Base-by-base conservation (phyloP, 257 asterid species). In the Perilla frutescens region DNA sequence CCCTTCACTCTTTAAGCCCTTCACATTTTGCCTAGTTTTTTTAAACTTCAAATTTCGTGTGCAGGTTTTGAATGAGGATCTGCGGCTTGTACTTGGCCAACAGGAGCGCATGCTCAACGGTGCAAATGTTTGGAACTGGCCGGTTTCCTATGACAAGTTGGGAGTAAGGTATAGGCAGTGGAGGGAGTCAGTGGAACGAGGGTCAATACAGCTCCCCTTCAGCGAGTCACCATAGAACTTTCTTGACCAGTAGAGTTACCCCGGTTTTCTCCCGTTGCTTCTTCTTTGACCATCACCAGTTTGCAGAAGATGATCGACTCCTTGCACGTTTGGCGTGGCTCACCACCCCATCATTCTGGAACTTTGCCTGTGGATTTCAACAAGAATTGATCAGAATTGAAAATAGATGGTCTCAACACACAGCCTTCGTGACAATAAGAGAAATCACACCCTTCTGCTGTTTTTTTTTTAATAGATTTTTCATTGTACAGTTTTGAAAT, bases 1-100 rank as follows among this genome's bases (percentile, higher is more conserved):
- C 26, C 5, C 12, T 12, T 1, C 50, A 8, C 12, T 9, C 3
- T 1, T 8, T 44, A 2, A 3, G 6, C 8, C 1, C 12, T 44
- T 44, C 8, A 44, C 14, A 20, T 31, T 41, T 57, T 11, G 26
- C 43, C 6, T 6, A 8, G 7, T 29, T 56, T 8, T 8, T 39
- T 8, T 41, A 44, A 77, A 13, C 43, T 61, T 55, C 1, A 36
- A 44, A 29, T 31, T 50, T 6, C 7, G 8, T 56, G 15, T 36
- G 51, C 88, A 91, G 96, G 97, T 91, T 66, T 71, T 91, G 86
- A 89, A 89, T 59, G 97, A 91, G 84, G 97, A 91, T 81, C 82
- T 91, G 71, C 81, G 96, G 65, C 90, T 91, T 20, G 96, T 91
- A 31, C 56, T 91, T 34, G 97, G 97, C 14, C 97, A 89, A 68